Conservation (phyloP, 129 eudicot genomes). For the Ambrosia trifida region DNA sequence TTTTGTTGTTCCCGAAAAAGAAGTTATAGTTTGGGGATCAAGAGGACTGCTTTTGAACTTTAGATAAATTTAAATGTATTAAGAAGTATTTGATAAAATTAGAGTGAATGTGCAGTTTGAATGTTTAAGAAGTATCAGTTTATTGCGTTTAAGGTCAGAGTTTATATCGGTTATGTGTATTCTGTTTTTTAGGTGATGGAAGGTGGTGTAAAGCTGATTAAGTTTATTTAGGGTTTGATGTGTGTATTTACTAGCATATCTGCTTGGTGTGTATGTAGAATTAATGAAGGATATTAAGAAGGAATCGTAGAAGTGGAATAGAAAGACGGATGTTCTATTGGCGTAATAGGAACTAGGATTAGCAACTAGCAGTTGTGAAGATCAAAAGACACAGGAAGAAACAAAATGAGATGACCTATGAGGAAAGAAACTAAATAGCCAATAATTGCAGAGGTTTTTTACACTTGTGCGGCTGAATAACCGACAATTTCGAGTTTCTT, state of each 20-base stretch:
- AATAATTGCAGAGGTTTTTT: not conserved
- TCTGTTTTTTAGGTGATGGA: not conserved
- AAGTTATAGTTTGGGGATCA: slow-evolving; percentile 21
- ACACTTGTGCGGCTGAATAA: not conserved
- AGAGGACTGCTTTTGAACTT: slow-evolving; percentile 21
- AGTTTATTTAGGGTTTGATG: not conserved
- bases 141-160: not conserved
- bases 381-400: not conserved
- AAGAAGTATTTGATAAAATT: not conserved
- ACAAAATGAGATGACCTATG: not conserved
- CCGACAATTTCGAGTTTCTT: not conserved
- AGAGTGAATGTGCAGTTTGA: too few relatives aligned
- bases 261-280: not conserved
- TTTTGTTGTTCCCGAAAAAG: too few relatives aligned
- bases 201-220: slow-evolving; percentile 9
- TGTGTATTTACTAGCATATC: not conserved
- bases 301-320: not conserved
- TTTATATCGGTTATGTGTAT: not conserved
- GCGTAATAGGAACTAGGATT: not conserved
- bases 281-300: not conserved
- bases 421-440: not conserved
- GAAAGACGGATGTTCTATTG: slow-evolving; percentile 1
- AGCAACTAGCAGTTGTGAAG: not conserved
- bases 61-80: not conserved
- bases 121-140: not conserved